phyloP scores from a whole-genome alignment of 164 flowering plant species.

The Stephania cephalantha region DNA sequence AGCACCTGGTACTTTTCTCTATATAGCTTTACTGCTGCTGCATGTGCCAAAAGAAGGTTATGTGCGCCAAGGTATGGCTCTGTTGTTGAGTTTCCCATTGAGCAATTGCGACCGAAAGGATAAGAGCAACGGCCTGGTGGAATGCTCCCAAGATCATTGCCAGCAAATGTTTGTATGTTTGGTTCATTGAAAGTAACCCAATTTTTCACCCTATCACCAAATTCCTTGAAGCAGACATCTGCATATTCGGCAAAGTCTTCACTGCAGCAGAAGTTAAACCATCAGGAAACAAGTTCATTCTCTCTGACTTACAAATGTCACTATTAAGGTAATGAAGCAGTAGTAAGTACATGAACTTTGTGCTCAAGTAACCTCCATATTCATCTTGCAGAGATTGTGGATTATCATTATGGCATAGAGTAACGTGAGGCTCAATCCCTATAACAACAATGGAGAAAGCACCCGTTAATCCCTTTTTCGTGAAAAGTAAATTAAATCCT shows the following conservation, averaged over 20 bases:
- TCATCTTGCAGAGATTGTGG: slow-evolving; percentile 25
- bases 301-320: background rate
- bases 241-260: slow-evolving; percentile 16
- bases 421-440: slow-evolving; percentile 23
- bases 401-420: slow-evolving; percentile 19
- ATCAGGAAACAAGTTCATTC: background rate
- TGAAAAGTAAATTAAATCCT: background rate
- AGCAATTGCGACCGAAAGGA: slow-evolving; percentile 15
- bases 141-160: slow-evolving; percentile 3
- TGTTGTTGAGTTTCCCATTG: slow-evolving; percentile 14
- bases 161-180: background rate
- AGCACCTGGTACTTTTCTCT: slow-evolving; percentile 15
- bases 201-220: slow-evolving; percentile 17
- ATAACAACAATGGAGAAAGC: background rate
- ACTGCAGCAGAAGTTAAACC: slow-evolving; percentile 5
- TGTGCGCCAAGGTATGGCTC: slow-evolving; percentile 20
- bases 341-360: slow-evolving; percentile 18
- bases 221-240: slow-evolving; percentile 19
- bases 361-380: slow-evolving; percentile 19
- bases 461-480: background rate
- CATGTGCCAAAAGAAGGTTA: slow-evolving; percentile 14
- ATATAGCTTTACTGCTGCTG: slow-evolving; percentile 14
- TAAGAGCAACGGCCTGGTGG: slow-evolving; percentile 19
- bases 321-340: background rate
- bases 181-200: slow-evolving; percentile 22